Percentiles rank a stretch among this genome's conserved stretches.
Conservation (phyloP, 305 asterid species). For the Lippia alba region DNA sequence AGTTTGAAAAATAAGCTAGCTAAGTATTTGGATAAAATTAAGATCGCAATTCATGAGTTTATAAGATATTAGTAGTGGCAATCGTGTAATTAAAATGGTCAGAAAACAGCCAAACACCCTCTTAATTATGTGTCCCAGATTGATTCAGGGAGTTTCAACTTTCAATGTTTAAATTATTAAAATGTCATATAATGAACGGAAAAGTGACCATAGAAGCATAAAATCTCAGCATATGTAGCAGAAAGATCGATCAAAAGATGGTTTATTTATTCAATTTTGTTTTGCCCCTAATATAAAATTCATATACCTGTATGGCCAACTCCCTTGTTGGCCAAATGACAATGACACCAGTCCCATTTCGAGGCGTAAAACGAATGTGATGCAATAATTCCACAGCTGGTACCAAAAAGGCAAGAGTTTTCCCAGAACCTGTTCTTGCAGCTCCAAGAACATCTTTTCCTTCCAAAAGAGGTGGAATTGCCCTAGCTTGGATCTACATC, state of each 20-base stretch:
- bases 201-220: neutral
- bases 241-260: neutral
- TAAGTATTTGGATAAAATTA: neutral
- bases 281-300: neutral
- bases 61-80: no score
- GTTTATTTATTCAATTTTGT: no score
- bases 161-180: neutral
- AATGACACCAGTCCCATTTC: slow-evolving; percentile 91
- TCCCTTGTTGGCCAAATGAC: slow-evolving; percentile 40
- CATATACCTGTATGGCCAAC: slow-evolving; percentile 35
- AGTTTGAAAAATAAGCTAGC: no score
- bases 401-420: slow-evolving; percentile 87
- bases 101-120: no score
- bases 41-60: neutral
- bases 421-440: slow-evolving; percentile 98
- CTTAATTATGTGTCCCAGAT: no score
- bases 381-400: slow-evolving; percentile 86
- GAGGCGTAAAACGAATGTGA: slow-evolving; percentile 60
- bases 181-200: no score
- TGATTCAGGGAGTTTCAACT: no score
- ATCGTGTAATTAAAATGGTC: no score
- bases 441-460: slow-evolving; percentile 97
- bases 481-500: slow-evolving; percentile 83
- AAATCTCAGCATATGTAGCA: no score
- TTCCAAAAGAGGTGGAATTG: slow-evolving; percentile 83